Evolutionary conservation across 768 basidiomycete genomes (phyloP).

Genomic region (Leccinum truebloodii): DNA sequence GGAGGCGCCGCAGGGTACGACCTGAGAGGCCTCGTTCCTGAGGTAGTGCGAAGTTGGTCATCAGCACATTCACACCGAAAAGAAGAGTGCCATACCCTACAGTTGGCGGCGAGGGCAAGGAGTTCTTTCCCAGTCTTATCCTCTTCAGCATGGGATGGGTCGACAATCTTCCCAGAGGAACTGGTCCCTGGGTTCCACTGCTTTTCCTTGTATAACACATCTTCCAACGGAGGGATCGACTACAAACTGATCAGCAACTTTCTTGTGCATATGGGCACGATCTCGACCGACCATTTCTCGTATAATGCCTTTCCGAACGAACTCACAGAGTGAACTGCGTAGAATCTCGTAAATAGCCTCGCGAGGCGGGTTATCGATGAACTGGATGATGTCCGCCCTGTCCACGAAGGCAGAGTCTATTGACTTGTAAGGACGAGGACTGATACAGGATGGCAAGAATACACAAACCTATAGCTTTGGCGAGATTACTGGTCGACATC

Average conservation of each 20-base stretch:
- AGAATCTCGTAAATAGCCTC: slow-evolving; percentile 95
- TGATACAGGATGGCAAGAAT: background rate
- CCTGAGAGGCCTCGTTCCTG: slow-evolving; percentile 87
- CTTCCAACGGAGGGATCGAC: slow-evolving; percentile 62
- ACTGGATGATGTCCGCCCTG: slow-evolving; percentile 95
- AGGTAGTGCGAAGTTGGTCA: background rate
- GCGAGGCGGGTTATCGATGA: slow-evolving; percentile 85
- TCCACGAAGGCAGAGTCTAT: slow-evolving; percentile 94
- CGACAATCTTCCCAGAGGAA: slow-evolving; percentile 9
- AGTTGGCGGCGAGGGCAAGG: slow-evolving; percentile 68
- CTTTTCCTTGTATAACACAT: slow-evolving; percentile 39
- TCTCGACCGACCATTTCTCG: slow-evolving; percentile 51
- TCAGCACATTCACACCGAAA: background rate
- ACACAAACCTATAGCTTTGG: slow-evolving; percentile 83
- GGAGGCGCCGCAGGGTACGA: slow-evolving; percentile 87
- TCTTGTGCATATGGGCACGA: background rate
- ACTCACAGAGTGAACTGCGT: slow-evolving; percentile 76
- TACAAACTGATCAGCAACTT: slow-evolving; percentile 29
- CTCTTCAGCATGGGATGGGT: slow-evolving; percentile 46
- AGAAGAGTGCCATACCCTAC: slow-evolving; percentile 58
- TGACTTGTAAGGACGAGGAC: background rate
- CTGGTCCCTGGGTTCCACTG: slow-evolving; percentile 7
- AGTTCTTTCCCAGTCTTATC: slow-evolving; percentile 59
- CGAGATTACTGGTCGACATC: slow-evolving; percentile 95
- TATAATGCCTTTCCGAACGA: slow-evolving; percentile 74